These are phyloP conservation scores for Pseudotsuga menziesii DNA, from an alignment of 75 land plant genomes.

Conservation along the genomic window DNA sequence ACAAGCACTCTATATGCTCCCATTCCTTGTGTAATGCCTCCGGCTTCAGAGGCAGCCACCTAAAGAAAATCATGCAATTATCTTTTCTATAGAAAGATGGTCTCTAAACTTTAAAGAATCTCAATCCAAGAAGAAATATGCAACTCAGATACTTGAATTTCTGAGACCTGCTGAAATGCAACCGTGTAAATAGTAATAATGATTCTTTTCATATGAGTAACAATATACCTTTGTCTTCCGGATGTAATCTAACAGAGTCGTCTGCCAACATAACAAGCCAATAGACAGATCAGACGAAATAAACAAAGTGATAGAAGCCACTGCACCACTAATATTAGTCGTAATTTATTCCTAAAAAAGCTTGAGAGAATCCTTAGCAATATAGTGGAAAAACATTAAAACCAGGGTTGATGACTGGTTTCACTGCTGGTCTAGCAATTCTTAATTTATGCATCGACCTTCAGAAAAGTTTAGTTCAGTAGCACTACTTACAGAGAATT, in stretches of 20 bases:
- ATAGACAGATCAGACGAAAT: not conserved
- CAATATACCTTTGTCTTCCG: conserved; percentile 83
- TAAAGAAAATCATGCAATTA: conserved; percentile 19
- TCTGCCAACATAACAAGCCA: conserved; percentile 45
- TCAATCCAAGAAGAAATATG: not conserved
- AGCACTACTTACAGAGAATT: too few relatives aligned
- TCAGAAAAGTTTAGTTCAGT: too few relatives aligned
- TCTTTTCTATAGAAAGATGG: not conserved
- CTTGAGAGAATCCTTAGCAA: not conserved
- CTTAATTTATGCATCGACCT: too few relatives aligned
- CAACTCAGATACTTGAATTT: not conserved
- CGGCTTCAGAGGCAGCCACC: conserved; percentile 97
- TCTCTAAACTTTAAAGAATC: conserved; percentile 2
- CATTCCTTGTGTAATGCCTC: conserved; percentile 99
- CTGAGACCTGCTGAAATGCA: not conserved
- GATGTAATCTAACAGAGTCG: conserved; percentile 93
- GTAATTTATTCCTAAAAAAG: too few relatives aligned
- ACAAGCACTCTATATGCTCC: conserved; percentile 92
- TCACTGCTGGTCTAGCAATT: not conserved
- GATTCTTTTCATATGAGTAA: not conserved
- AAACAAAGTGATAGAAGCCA: too few relatives aligned
- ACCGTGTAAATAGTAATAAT: not conserved
- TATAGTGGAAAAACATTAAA: not conserved
- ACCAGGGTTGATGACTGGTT: not conserved
- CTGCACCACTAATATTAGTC: too few relatives aligned